Base-by-base conservation (phyloP, 768 basidiomycete species). In the Lactifluus subvellereus region DNA sequence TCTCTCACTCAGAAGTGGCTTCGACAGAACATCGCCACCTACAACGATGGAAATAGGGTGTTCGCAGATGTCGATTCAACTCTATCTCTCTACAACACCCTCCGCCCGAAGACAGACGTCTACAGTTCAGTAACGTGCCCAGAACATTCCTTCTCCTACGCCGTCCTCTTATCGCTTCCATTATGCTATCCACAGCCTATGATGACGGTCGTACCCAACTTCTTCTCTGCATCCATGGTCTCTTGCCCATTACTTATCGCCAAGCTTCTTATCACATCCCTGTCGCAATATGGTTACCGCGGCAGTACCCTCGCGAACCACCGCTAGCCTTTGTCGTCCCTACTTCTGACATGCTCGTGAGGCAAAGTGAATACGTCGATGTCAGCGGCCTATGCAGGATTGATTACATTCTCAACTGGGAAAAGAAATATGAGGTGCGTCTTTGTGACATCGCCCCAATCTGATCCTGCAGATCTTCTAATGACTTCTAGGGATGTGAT, bases 161-260 rank as follows among this genome's bases (percentile, higher is more conserved):
- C 65, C 51, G 56, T 48, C 66, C 43, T 27, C 54, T 54, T 59
- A 69, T 64, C 68, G 60, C 63, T 48, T 38, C 64, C 53, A 66
- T 57, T 45, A 48, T 47, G 8, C 33, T 32, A 55, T 52, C 59
- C 42, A 68, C 71, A 97, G 93, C 90, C 0, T 94, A 91, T 76
- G 94, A 99, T 74, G 93, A 97, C 67, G 97, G 97, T 52, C 85
- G 96, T 42, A 88, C 92, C 0, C 93, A 95, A 70, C 80, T 98
- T 18, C 82, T 99, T 32, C 85, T 98, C 60, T 94, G 92, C 67
- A 69, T 96, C 3, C 91, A 97, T 71, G 97, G 97, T 10, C 83
- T 98, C 5, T 79, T 99, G 1, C 94, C 94, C 4, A 97, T 99
- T 68, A 74, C 82, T 0, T 96, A 85, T 77, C 82, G 88, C 54